Evolutionary conservation across 2,329 filamentous ascomycete genomes (phyloP), one percentile per base, ranked within the genome.

Genomic region (Fusarium sp.): DNA sequence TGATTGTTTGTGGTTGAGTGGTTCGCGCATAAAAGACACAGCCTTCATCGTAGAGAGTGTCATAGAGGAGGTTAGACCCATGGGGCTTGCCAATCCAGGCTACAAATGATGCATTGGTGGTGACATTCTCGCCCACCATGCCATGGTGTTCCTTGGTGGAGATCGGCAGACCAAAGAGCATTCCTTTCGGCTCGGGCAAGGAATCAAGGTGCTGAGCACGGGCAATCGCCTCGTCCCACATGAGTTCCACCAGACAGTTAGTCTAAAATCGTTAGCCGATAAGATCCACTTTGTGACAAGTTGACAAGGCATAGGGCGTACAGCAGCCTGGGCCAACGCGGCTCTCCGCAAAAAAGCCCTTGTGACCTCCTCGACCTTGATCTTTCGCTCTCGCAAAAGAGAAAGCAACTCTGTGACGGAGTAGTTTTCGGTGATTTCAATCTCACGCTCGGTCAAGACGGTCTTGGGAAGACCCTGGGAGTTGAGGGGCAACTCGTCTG

Each of bases 1-100:
- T 86, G 57, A 91, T 82, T 0, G 85, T 87, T 74, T 91, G 89
- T 0, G 92, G 91, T 7, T 93, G 87, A 65, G 92, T 94, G 0
- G 92, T 94, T 80, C 94, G 93, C 68, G 89, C 88, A 76, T 92
- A 82, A 64, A 82, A 81, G 2, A 80, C 78, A 31, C 80, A 81
- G 0, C 80, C 80, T 42, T 82, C 73, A 0, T 75, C 75, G 31
- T 74, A 81, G 2, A 82, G 65, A 4, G 73, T 76, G n/a, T 75
- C 73, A 13, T 81, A 82, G 0, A 82, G 76, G 10, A 81, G 42
- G 11, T 82, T 82, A 0, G 81, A 81, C 2, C 81, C 80, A 50
- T 82, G 81, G 5, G 75, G 66, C 54, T 79, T 81, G 18, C 78
- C 80, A 3, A 82, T 74, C 80, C 80, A 82, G 0, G 74, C 76